phyloP scores from a whole-genome alignment of 352 stramenopile genomes.

The Globisporangium radiosum region DNA sequence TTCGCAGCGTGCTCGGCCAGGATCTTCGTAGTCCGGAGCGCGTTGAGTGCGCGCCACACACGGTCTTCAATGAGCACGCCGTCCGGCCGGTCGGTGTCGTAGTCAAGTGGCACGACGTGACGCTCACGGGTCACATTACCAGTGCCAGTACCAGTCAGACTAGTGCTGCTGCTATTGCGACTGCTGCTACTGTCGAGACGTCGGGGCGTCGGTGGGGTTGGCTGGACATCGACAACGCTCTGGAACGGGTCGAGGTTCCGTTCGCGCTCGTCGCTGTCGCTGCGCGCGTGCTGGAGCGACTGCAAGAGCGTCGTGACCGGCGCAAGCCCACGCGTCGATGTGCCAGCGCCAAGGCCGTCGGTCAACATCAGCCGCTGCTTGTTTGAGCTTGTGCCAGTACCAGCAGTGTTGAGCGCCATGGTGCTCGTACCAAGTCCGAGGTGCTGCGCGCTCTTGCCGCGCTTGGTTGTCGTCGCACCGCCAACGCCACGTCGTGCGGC shows the following conservation, averaged over 20 bases:
- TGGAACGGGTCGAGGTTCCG: conserved; percentile 70
- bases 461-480: conserved; percentile 3
- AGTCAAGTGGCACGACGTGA: conserved; percentile 62
- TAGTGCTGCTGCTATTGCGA: neutral
- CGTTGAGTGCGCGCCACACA: conserved; percentile 61
- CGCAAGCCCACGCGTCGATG: conserved; percentile 25
- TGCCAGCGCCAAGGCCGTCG: conserved; percentile 17
- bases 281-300: conserved; percentile 26
- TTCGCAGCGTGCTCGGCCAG: conserved; percentile 41
- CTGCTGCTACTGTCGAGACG: conserved; percentile 8
- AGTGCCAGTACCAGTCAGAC: too few relatives aligned
- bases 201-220: conserved; percentile 11
- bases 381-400: conserved; percentile 1
- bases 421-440: conserved; percentile 11
- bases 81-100: conserved; percentile 60
- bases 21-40: conserved; percentile 60
- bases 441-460: conserved; percentile 23
- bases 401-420: conserved; percentile 9
- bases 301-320: conserved; percentile 19
- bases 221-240: conserved; percentile 30
- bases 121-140: conserved; percentile 3
- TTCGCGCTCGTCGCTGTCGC: conserved; percentile 25
- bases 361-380: conserved; percentile 42
- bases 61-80: conserved; percentile 55
- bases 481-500: neutral